Conservation (phyloP, 257 asterid species). For the Primulina huaijiensis region DNA sequence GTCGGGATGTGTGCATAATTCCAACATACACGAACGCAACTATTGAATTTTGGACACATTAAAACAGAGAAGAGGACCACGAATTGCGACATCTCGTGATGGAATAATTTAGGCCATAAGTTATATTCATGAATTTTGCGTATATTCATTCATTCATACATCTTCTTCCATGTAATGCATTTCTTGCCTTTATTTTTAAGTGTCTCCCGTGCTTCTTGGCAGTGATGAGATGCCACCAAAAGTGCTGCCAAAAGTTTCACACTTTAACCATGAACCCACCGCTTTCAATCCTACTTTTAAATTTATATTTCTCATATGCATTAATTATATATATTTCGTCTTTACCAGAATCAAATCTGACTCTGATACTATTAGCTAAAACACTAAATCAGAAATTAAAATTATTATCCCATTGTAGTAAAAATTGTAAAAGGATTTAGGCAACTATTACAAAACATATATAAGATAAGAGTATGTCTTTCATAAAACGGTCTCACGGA, state of each 20-base stretch:
- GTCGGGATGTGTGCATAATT: not conserved
- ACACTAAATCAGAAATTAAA: too few relatives aligned
- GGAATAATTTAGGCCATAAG: slow-evolving; percentile 15
- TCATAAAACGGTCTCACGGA: too few relatives aligned
- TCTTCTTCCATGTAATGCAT: too few relatives aligned
- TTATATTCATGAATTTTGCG: not conserved
- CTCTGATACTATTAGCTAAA: too few relatives aligned
- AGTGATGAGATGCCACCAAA: slow-evolving; percentile 37
- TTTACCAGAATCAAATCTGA: too few relatives aligned
- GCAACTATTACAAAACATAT: too few relatives aligned
- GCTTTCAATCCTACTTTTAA: not conserved
- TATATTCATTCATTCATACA: not conserved
- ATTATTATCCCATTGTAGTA: too few relatives aligned
- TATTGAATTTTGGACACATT: not conserved
- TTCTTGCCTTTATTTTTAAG: not conserved
- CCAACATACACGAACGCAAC: not conserved
- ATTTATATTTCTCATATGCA: too few relatives aligned
- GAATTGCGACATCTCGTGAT: slow-evolving; percentile 30
- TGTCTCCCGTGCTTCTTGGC: slow-evolving; percentile 38
- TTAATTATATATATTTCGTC: too few relatives aligned
- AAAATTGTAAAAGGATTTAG: too few relatives aligned
- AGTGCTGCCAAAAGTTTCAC: slow-evolving; percentile 35
- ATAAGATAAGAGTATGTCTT: too few relatives aligned
- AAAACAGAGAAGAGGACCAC: not conserved
- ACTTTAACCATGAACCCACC: slow-evolving; percentile 55